Evolutionary conservation across 805 yeast genomes (phyloP).

Genomic region (Metschnikowia shivogae): DNA sequence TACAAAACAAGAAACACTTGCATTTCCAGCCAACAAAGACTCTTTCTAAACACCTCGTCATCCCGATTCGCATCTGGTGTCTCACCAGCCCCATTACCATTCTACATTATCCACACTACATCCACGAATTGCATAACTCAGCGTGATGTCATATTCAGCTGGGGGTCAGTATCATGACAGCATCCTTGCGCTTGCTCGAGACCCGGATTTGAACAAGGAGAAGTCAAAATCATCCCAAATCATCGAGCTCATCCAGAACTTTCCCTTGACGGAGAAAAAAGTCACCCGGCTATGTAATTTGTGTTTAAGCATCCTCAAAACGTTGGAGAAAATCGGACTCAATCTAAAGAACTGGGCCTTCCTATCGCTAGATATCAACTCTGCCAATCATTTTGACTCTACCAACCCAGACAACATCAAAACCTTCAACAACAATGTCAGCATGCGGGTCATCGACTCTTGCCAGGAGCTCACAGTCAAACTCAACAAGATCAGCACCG

Average conservation of each 20-base stretch:
- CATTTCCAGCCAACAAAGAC: too few species aligned
- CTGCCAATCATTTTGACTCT: constrained; percentile 35
- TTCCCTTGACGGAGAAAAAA: constrained; percentile 40
- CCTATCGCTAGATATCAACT: constrained; percentile 46
- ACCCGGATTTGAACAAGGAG: constrained; percentile 44
- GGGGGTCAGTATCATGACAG: constrained; percentile 40
- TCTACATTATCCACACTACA: too few species aligned
- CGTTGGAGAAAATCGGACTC: constrained; percentile 47
- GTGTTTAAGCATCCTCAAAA: constrained; percentile 44
- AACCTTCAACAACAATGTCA: constrained; percentile 49
- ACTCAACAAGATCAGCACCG: constrained; percentile 39
- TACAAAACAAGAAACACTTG: not conserved
- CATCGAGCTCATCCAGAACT: constrained; percentile 39
- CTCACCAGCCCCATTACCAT: not conserved
- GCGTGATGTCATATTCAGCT: constrained; percentile 1
- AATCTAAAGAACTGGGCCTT: constrained; percentile 53
- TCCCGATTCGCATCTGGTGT: not conserved
- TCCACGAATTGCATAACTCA: not conserved
- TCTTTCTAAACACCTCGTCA: too few species aligned
- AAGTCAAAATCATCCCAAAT: constrained; percentile 39
- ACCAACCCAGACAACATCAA: constrained; percentile 17
- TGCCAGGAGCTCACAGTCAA: constrained; percentile 46
- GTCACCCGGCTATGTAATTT: constrained; percentile 47
- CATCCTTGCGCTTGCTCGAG: constrained; percentile 43
- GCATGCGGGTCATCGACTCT: constrained; percentile 48